Evolutionary conservation across 345 rosid genomes (phyloP).

Genomic region (Corchorus olitorius): DNA sequence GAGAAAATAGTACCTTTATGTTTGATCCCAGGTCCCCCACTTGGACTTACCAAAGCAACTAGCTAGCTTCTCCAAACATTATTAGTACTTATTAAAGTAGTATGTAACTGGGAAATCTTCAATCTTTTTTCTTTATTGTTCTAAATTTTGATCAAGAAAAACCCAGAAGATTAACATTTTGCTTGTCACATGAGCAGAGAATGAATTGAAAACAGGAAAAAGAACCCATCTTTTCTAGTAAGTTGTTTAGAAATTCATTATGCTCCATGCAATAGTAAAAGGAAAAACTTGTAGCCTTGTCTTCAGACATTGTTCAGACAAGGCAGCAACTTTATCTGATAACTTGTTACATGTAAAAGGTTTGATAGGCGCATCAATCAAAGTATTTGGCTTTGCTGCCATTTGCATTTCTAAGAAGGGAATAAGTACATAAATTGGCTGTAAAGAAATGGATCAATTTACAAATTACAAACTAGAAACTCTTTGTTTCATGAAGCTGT

Average conservation of each 20-base stretch:
- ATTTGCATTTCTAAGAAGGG: neutral
- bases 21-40: neutral
- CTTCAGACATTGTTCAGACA: neutral
- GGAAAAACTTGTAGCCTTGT: neutral
- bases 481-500: no score
- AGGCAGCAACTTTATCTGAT: neutral
- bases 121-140: neutral
- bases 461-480: neutral
- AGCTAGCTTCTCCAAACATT: no score
- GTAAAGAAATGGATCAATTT: neutral
- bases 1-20: neutral
- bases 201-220: neutral
- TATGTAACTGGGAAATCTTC: neutral
- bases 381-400: neutral
- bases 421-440: neutral
- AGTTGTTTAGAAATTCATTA: neutral
- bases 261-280: neutral
- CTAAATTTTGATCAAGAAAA: neutral
- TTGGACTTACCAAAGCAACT: neutral
- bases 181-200: neutral
- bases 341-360: neutral
- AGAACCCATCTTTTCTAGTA: neutral
- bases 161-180: neutral
- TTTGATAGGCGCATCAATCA: neutral
- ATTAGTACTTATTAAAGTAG: neutral